Base-by-base conservation (phyloP, 495 filamentous ascomycete species). In the Trichocladium antarcticum region DNA sequence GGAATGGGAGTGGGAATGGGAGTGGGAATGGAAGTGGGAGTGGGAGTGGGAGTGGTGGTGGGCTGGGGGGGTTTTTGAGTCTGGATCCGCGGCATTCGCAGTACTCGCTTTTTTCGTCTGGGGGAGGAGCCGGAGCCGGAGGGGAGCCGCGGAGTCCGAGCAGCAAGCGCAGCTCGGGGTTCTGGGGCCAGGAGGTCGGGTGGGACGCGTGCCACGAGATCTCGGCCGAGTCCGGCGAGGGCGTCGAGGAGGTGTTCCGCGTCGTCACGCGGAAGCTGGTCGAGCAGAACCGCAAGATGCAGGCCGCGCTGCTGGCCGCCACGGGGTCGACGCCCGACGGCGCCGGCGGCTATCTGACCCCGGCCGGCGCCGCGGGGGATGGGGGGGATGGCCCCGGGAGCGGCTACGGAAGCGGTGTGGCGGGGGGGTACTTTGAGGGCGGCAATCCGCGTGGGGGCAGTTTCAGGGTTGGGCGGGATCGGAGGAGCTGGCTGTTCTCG, bases 151-250 rank as follows among this genome's bases (percentile, higher is more conserved):
- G 78, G 45, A 82, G 77, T 38, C 80, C 84, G 6, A 78, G 79
- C 61, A 83, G 77, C 63, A 93, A 93, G 61, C 77, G 87, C 31
- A 85, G 79, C 52, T 83, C 78, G 31, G 86, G 84, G 5, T 89
- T 93, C 61, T 94, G 88, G 88, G 85, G 84, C 2, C 85, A 92
- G 58, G 88, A 95, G 57, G 81, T 86, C 7, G 87, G 87, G 10
- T 95, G 89, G 89, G 89, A 95, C 59, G 90, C 86, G 53, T 96
- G 90, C 58, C 90, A 97, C 66, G 90, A 98, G 70, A 90, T 98
- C 57, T 87, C 82, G 57, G 89, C 90, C 19, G 86, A 89, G 72
- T 86, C 85, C 60, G 92, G 92, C 15, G 90, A 97, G 70, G 90
- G 90, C 3, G 87, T 98, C 10, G 92, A 98, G 44, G 92, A 98